Conservation (phyloP, 2,329 filamentous ascomycete genomes). For the Teratosphaeria pseudoeucalypti region DNA sequence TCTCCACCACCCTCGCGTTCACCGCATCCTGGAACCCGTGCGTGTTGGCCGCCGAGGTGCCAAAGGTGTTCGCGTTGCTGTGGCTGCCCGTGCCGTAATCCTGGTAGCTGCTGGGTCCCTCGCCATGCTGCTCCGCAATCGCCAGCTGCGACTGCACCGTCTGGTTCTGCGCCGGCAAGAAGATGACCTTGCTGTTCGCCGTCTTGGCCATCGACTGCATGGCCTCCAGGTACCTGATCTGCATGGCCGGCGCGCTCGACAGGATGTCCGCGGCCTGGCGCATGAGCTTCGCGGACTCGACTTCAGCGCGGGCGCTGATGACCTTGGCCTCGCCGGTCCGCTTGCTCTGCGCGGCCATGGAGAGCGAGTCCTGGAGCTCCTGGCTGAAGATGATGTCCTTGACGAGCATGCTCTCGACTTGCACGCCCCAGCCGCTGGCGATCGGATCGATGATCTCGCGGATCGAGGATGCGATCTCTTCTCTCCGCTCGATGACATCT, state of each 20-base stretch:
- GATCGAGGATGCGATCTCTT: conserved; percentile 92
- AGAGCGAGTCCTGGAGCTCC: conserved; percentile 89
- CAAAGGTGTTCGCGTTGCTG: conserved; percentile 4
- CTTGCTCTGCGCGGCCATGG: conserved; percentile 98
- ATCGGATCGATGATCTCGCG: conserved; percentile 62
- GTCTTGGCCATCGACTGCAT: conserved; percentile 98
- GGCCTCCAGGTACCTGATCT: conserved; percentile 93
- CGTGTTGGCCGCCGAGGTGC: conserved; percentile 16
- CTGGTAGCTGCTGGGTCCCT: conserved; percentile 43
- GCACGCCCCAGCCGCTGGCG: conserved; percentile 84
- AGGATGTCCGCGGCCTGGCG: conserved; percentile 84
- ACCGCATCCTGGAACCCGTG: conserved; percentile 63
- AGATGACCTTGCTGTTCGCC: conserved; percentile 79
- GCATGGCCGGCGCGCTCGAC: conserved; percentile 87
- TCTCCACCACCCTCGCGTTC: conserved; percentile 72
- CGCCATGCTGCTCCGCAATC: conserved; percentile 41
- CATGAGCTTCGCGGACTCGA: conserved; percentile 92
- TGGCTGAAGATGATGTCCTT: conserved; percentile 98
- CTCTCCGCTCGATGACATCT: conserved; percentile 95
- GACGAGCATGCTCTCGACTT: conserved; percentile 97
- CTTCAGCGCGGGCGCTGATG: conserved; percentile 91
- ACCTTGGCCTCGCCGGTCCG: conserved; percentile 97
- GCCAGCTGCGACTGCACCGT: conserved; percentile 42
- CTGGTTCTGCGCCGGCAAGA: conserved; percentile 49
- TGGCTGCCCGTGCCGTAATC: conserved; percentile 13